Evolutionary conservation across 2,329 filamentous ascomycete genomes (phyloP), one percentile per base, ranked within the genome.

Genomic region (Acephala macrosclerotiorum): DNA sequence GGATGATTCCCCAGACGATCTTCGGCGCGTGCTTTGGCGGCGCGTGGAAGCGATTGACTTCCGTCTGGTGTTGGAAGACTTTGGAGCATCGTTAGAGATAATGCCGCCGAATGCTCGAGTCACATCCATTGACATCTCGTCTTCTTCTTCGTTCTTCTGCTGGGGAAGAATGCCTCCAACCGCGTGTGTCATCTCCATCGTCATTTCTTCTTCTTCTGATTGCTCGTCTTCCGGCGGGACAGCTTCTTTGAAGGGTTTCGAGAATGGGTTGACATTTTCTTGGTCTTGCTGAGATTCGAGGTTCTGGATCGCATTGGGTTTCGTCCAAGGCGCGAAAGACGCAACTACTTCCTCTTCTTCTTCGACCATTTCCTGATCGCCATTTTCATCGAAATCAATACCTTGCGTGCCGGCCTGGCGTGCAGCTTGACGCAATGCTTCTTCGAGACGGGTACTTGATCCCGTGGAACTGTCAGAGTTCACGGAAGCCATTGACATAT

Each of bases 61-160:
- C 20, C 75, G 68, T 65, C 72, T 76, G 65, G 68, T 66, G 26
- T 33, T 18, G 25, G 67, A 16, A 11, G 49, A 55, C 16, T 68
- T 72, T n/a, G 60, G 60, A 35, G 62, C 22, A 35, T 68, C 67
- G 49, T 70, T 73, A 36, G 72, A 65, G 22, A 97, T 78, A 61
- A 98, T 97, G 2, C 90, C 87, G 9, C 95, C 95, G 61, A 97
- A 83, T 9, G 88, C 92, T 62, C 87, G 88, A 1, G 95, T 97
- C 8, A 97, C 92, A 72, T 98, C 95, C 95, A 98, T 97, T 25
- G 93, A 96, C 84, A 96, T 89, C 45, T 85, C 82, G 26, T 82
- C 74, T 59, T 82, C 74, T 60, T 82, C 79, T 65, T 77, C 77
- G 29, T 68, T 66, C 63, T 68, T 55, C 26, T 58, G 45, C 22